A percentile compares a stretch with the other conserved stretches of the same genome.
Evolutionary conservation across 768 basidiomycete genomes (phyloP).

Genomic region (Boletus subcaerulescens): DNA sequence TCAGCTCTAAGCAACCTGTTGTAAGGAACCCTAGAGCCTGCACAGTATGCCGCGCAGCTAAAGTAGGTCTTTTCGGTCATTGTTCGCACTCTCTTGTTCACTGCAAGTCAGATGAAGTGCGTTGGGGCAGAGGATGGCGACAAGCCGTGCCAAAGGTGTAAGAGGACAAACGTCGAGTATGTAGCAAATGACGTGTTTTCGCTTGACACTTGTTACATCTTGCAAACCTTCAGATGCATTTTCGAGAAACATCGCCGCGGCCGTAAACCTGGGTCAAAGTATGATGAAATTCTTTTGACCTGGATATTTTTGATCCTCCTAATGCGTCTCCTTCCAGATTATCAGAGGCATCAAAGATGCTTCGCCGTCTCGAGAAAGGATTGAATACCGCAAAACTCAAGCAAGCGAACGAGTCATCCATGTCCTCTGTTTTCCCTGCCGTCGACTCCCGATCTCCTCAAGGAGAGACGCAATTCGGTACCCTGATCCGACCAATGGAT

Average conservation of each 20-base stretch:
- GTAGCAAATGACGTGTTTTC: slow-evolving; percentile 25
- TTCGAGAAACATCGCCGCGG: slow-evolving; percentile 90
- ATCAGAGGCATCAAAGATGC: slow-evolving; percentile 88
- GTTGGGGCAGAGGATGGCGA: slow-evolving; percentile 85
- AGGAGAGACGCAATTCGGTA: slow-evolving; percentile 27
- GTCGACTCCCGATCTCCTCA: slow-evolving; percentile 30
- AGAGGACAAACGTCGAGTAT: slow-evolving; percentile 73
- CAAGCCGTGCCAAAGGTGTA: slow-evolving; percentile 80
- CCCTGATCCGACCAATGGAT: slow-evolving; percentile 30
- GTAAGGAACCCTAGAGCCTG: slow-evolving; percentile 62
- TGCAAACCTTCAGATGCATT: slow-evolving; percentile 51
- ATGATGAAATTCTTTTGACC: slow-evolving; percentile 22
- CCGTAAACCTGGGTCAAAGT: slow-evolving; percentile 90
- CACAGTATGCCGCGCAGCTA: slow-evolving; percentile 81
- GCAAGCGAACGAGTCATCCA: slow-evolving; percentile 38
- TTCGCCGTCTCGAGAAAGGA: slow-evolving; percentile 81
- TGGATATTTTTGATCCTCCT: background rate
- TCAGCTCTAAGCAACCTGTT: slow-evolving; percentile 42
- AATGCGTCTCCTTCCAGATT: slow-evolving; percentile 44
- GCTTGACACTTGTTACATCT: slow-evolving; percentile 12
- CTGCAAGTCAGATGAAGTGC: slow-evolving; percentile 73
- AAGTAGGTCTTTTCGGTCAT: slow-evolving; percentile 43
- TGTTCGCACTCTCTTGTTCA: slow-evolving; percentile 15
- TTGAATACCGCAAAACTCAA: slow-evolving; percentile 76
- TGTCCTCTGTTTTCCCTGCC: slow-evolving; percentile 33